Conservation (phyloP, 1,284 basidiomycete genomes). For the Malassezia brasiliensis region DNA sequence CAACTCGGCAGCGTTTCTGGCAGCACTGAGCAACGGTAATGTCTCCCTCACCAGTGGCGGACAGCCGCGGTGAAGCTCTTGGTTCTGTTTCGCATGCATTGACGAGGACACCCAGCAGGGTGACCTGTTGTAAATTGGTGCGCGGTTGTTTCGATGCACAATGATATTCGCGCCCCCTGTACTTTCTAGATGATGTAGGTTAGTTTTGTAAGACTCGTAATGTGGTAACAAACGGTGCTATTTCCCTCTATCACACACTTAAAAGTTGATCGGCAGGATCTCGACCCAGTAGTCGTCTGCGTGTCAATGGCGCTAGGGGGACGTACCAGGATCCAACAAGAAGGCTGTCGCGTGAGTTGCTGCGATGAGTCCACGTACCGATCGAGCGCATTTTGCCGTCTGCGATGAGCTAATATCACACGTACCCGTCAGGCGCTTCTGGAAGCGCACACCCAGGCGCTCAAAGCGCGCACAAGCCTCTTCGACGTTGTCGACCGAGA, state of each 20-base stretch:
- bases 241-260: background rate
- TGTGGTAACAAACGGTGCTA: background rate
- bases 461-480: conserved; percentile 76
- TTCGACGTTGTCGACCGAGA: conserved; percentile 72
- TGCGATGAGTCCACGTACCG: conserved; percentile 42
- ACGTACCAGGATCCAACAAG: conserved; percentile 63
- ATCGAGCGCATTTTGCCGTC: conserved; percentile 76
- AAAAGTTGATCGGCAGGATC: conserved; percentile 42
- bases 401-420: background rate
- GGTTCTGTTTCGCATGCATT: no score
- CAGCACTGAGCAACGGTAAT: background rate
- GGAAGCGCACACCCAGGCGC: conserved; percentile 69
- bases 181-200: background rate
- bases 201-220: background rate
- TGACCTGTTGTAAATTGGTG: background rate
- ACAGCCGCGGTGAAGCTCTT: background rate
- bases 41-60: background rate
- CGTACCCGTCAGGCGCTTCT: conserved; percentile 62
- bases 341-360: conserved; percentile 53
- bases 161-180: background rate
- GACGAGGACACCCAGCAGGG: no score
- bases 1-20: conserved; percentile 1
- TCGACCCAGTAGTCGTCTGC: conserved; percentile 53
- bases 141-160: no score
- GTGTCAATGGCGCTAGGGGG: background rate